These are phyloP conservation scores for Ophiosphaerella herpotricha DNA, from an alignment of 2,329 filamentous ascomycete genomes.

Conservation along the genomic window DNA sequence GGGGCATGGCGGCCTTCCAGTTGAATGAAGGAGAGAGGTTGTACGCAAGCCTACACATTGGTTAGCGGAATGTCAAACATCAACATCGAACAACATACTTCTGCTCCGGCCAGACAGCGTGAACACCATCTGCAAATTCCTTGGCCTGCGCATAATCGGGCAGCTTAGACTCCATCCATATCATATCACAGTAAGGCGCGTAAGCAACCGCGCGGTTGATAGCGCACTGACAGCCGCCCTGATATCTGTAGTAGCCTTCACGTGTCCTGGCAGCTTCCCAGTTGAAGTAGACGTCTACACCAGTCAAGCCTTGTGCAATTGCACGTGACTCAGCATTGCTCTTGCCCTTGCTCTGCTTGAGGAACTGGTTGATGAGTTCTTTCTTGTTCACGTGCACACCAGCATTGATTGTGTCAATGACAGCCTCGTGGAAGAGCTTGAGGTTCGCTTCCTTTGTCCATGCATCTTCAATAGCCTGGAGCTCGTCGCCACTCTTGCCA, in stretches of 20 bases:
- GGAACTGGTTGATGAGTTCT: conserved; percentile 69
- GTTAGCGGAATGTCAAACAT: conserved; percentile 6
- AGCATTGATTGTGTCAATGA: conserved; percentile 77
- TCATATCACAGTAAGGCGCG: conserved; percentile 90
- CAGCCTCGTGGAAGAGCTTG: conserved; percentile 89
- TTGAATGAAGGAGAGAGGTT: conserved; percentile 99
- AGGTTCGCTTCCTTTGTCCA: conserved; percentile 81
- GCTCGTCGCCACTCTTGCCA: conserved; percentile 77
- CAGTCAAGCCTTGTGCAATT: conserved; percentile 76
- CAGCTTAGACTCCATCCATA: conserved; percentile 99
- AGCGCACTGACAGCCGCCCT: conserved; percentile 88
- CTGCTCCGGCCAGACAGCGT: conserved; percentile 92
- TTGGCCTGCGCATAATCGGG: conserved; percentile 89
- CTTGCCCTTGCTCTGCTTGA: conserved; percentile 74
- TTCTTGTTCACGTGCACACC: conserved; percentile 71
- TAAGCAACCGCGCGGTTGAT: conserved; percentile 90
- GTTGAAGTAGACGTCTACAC: conserved; percentile 85
- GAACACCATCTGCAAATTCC: conserved; percentile 91
- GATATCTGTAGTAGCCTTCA: conserved; percentile 92
- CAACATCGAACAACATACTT: conserved; percentile 66
- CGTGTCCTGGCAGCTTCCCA: conserved; percentile 93
- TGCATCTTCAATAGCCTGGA: conserved; percentile 89
- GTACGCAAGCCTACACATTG: conserved; percentile 76
- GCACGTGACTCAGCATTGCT: conserved; percentile 80
- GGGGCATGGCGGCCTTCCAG: conserved; percentile 97